Base-by-base conservation (phyloP, 208 protist species). In the Acanthamoeba castellanii region DNA sequence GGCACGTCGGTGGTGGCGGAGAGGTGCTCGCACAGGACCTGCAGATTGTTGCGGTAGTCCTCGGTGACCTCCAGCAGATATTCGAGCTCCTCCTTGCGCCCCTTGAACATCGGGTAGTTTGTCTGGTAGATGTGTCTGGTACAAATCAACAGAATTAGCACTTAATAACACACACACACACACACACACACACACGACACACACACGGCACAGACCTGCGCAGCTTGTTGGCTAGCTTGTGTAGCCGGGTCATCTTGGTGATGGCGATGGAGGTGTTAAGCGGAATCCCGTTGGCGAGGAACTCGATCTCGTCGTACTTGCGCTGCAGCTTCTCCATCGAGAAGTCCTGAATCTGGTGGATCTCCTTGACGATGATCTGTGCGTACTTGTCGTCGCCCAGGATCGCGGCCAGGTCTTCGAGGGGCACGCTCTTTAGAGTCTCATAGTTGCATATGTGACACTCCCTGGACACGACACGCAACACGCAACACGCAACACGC, bases 251-350 rank as follows among this genome's bases (percentile, higher is more conserved):
- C 76, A 85, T 85, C 76, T 85, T 85, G 34, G 76, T 57, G 76
- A 85, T 85, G 76, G 42, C 76, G 47, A 85, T 85, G 27, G 14
- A 34, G 5, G 76, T 85, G 27, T 47, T 59, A 42, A 85, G 76
- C 47, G 76, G 76, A 27, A 57, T 57, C 37, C 42, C 34, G 30
- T 85, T 85, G 45, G 34, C 76, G 22, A 59, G 47, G n/a, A 85
- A 85, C 45, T 85, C 76, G 47, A 85, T 85, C 6, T 85, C 76
- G 76, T 85, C 55, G 76, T 85, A 85, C 76, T 85, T 85, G 76
- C 76, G 76, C 25, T 85, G 18, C 42, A 85, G 76, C 76, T 85
- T 85, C 76, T 85, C 76, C 42, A 85, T 85, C 16, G 76, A 85
- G 42, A 85, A 85, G 20, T 57, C 42, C 76, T 85, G 76, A 9